Percentiles rank a stretch among this genome's conserved stretches.
These are phyloP conservation scores for Akanthomyces uredinophilus DNA, from an alignment of 2,329 filamentous ascomycete genomes.

Conservation along the genomic window DNA sequence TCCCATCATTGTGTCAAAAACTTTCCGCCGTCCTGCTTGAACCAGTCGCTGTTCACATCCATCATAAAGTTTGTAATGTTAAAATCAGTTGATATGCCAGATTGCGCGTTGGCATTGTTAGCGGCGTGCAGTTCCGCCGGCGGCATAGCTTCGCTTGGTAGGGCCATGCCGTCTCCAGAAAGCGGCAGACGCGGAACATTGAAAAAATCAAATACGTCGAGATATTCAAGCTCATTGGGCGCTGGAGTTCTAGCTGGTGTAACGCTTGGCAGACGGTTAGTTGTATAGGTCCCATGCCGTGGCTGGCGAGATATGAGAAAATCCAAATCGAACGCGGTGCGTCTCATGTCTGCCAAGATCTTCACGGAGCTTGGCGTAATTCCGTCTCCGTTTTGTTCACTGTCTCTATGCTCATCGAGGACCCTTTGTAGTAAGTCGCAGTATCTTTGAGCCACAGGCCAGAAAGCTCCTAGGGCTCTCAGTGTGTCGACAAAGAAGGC, in stretches of 20 bases:
- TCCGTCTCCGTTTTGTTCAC: conserved; percentile 66
- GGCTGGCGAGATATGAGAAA: conserved; percentile 84
- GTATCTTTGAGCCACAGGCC: conserved; percentile 82
- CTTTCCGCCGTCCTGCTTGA: conserved; percentile 43
- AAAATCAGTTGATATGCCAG: conserved; percentile 50
- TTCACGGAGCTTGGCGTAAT: conserved; percentile 77
- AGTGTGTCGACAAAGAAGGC: conserved; percentile 78
- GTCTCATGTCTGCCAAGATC: conserved; percentile 86
- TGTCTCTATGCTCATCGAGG: conserved; percentile 79
- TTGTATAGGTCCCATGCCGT: conserved; percentile 34
- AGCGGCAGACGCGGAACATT: conserved; percentile 73
- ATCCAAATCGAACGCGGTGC: conserved; percentile 85
- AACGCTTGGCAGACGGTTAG: conserved; percentile 44
- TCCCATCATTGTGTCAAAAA: conserved; percentile 13
- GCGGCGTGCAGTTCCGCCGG: conserved; percentile 24
- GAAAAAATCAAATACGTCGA: conserved; percentile 94
- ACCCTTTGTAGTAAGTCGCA: conserved; percentile 74
- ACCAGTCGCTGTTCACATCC: conserved; percentile 70
- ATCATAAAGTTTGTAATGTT: conserved; percentile 77
- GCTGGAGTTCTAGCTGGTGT: conserved; percentile 65
- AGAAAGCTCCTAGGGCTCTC: conserved; percentile 73
- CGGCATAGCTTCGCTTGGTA: conserved; percentile 19
- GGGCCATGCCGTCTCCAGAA: conserved; percentile 18
- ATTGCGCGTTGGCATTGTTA: conserved; percentile 25
- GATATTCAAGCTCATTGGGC: conserved; percentile 79